A percentile compares a stretch with the other conserved stretches of the same genome.
Evolutionary conservation across 2,329 filamentous ascomycete species (phyloP).

Genomic region (Alternaria ethzedia): DNA sequence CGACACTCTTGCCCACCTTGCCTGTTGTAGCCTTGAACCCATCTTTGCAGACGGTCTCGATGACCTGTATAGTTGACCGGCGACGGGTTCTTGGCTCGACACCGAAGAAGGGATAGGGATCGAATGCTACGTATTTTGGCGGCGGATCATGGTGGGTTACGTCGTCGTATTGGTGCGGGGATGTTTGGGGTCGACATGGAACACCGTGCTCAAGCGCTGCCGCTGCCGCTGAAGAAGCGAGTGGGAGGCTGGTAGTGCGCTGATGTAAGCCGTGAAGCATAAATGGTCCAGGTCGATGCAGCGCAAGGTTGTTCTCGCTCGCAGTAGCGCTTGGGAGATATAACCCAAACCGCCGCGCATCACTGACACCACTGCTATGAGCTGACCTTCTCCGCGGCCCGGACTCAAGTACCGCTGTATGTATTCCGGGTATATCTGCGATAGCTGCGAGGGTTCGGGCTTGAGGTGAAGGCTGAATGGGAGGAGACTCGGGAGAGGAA

Average conservation of each 20-base stretch:
- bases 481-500: background rate
- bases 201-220: background rate
- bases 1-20: slow-evolving; percentile 2
- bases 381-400: background rate
- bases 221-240: background rate
- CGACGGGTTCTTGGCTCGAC: background rate
- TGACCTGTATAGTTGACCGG: background rate
- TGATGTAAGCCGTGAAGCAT: background rate
- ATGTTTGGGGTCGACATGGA: background rate
- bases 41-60: background rate
- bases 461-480: background rate
- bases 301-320: background rate
- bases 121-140: slow-evolving; percentile 2
- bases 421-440: background rate
- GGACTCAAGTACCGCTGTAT: background rate
- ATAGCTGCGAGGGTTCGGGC: background rate
- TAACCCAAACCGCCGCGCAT: background rate
- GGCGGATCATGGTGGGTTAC: background rate
- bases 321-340: background rate
- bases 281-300: background rate
- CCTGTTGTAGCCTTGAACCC: background rate
- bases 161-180: background rate
- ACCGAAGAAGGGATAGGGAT: slow-evolving; percentile 3
- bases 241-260: background rate
- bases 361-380: background rate